A percentile compares a stretch with the other conserved stretches of the same genome.
These are phyloP conservation scores for Kwoniella sp. DNA, from an alignment of 768 basidiomycete species.

Conservation along the genomic window DNA sequence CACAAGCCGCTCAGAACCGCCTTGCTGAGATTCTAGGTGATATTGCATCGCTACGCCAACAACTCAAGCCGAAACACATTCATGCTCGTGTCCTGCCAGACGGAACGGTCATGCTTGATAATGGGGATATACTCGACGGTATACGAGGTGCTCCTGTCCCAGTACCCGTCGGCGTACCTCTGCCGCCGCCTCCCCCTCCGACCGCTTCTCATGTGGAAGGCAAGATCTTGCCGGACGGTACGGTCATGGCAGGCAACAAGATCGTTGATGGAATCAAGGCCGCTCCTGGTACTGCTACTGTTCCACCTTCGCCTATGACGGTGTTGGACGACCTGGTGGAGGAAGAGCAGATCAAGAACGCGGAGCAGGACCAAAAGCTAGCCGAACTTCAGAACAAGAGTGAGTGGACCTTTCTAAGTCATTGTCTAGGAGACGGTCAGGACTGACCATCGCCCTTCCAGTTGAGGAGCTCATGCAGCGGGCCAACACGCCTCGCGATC, in stretches of 20 bases:
- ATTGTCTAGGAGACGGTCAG: not conserved
- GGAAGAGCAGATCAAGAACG: constrained; percentile 24
- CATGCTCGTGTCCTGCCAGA: constrained; percentile 40
- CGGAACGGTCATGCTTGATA: constrained; percentile 40
- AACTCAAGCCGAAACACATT: constrained; percentile 41
- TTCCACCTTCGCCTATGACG: constrained; percentile 9
- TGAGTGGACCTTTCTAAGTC: constrained; percentile 11
- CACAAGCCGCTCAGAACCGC: constrained; percentile 28
- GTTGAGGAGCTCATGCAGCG: constrained; percentile 42
- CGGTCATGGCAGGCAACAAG: constrained; percentile 39
- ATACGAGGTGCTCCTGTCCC: constrained; percentile 36
- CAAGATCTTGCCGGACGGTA: constrained; percentile 38
- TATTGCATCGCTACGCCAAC: constrained; percentile 38
- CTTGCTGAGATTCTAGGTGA: constrained; percentile 43
- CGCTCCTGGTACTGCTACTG: constrained; percentile 17
- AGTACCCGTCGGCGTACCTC: constrained; percentile 15
- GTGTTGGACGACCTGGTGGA: constrained; percentile 3
- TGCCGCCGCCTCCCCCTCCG: constrained; percentile 20
- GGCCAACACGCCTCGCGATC: constrained; percentile 7
- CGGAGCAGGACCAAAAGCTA: constrained; percentile 44
- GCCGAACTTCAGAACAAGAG: constrained; percentile 40
- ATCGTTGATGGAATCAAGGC: constrained; percentile 42
- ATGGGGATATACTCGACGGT: constrained; percentile 40
- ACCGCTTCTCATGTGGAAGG: constrained; percentile 32
- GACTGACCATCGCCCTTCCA: constrained; percentile 2